A percentile compares a stretch with the other conserved stretches of the same genome.
Evolutionary conservation across 106 monocot genomes (phyloP).

Genomic region (Narthecium ossifragum): DNA sequence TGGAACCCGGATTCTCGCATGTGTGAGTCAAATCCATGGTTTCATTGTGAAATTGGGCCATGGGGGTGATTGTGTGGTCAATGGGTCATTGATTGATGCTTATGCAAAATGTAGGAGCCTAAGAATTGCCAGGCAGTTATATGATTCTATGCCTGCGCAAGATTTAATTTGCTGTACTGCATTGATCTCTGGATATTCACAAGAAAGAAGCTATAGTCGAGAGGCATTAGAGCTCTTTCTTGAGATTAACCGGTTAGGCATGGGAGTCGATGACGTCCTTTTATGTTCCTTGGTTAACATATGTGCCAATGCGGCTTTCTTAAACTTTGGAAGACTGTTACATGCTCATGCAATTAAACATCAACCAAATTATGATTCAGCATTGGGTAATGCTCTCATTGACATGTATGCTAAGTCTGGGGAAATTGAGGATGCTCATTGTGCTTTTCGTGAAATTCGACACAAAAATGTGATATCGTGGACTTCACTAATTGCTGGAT

Average conservation of each 20-base stretch:
- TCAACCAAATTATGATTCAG: conserved; percentile 39
- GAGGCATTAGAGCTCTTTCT: conserved; percentile 52
- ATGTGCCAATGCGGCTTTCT: conserved; percentile 45
- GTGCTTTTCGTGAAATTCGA: conserved; percentile 59
- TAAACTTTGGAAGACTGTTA: conserved; percentile 65
- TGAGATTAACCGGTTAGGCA: conserved; percentile 23
- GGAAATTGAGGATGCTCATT: conserved; percentile 56
- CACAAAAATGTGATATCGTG: conserved; percentile 69
- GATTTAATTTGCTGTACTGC: conserved; percentile 77
- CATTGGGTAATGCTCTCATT: conserved; percentile 64
- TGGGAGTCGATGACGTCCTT: conserved; percentile 54
- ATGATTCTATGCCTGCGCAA: conserved; percentile 35
- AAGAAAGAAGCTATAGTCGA: conserved; percentile 19
- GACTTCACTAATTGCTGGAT: conserved; percentile 71
- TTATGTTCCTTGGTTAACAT: conserved; percentile 53
- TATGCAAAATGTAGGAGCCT: conserved; percentile 74
- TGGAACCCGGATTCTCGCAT: conserved; percentile 5
- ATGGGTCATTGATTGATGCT: conserved; percentile 70
- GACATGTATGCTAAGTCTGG: conserved; percentile 90
- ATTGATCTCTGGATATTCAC: conserved; percentile 59
- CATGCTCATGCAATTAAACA: conserved; percentile 54
- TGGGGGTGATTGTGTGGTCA: conserved; percentile 23
- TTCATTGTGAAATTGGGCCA: conserved; percentile 46
- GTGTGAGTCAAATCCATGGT: conserved; percentile 45
- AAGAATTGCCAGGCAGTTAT: conserved; percentile 39